Percentiles rank a stretch among this genome's conserved stretches.
Conservation (phyloP, 2,329 filamentous ascomycete species). For the Gremmenia infestans region DNA sequence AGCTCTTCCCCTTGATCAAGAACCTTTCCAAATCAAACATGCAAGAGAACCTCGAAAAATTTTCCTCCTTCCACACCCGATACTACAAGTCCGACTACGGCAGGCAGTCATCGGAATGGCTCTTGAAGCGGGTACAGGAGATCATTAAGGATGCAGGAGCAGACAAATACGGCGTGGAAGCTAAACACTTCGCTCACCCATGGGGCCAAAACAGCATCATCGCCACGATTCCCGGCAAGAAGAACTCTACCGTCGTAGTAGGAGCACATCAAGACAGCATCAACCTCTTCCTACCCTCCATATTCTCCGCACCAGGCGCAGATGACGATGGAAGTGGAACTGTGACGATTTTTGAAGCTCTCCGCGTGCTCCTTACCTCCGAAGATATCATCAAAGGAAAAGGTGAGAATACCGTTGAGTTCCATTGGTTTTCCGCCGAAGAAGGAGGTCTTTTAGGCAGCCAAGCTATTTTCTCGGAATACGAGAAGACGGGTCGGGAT, state of each 20-base stretch:
- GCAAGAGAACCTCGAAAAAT: slow-evolving; percentile 69
- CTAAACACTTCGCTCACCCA: slow-evolving; percentile 69
- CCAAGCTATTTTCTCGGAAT: slow-evolving; percentile 81
- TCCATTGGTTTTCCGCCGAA: slow-evolving; percentile 93
- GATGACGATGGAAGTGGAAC: slow-evolving; percentile 93
- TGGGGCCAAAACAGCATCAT: slow-evolving; percentile 93
- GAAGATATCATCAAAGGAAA: slow-evolving; percentile 65
- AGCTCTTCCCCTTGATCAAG: slow-evolving; percentile 61
- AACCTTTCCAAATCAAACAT: slow-evolving; percentile 72
- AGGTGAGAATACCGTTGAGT: slow-evolving; percentile 82
- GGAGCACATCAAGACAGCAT: slow-evolving; percentile 94
- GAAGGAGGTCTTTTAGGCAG: slow-evolving; percentile 83
- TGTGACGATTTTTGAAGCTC: slow-evolving; percentile 88
- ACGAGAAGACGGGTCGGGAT: slow-evolving; percentile 66
- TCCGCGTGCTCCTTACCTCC: slow-evolving; percentile 74
- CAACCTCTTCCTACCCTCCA: slow-evolving; percentile 81
- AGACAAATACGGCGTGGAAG: slow-evolving; percentile 58
- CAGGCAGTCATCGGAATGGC: slow-evolving; percentile 80
- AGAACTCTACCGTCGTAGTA: slow-evolving; percentile 78
- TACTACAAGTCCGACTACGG: slow-evolving; percentile 79
- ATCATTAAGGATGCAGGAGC: slow-evolving; percentile 70
- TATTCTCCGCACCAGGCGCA: slow-evolving; percentile 84
- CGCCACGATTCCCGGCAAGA: slow-evolving; percentile 82
- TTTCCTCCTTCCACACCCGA: slow-evolving; percentile 75
- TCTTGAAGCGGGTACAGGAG: slow-evolving; percentile 67